These are phyloP conservation scores for Tillandsia leiboldiana DNA, from an alignment of 176 grass and related monocot species.

Conservation along the genomic window DNA sequence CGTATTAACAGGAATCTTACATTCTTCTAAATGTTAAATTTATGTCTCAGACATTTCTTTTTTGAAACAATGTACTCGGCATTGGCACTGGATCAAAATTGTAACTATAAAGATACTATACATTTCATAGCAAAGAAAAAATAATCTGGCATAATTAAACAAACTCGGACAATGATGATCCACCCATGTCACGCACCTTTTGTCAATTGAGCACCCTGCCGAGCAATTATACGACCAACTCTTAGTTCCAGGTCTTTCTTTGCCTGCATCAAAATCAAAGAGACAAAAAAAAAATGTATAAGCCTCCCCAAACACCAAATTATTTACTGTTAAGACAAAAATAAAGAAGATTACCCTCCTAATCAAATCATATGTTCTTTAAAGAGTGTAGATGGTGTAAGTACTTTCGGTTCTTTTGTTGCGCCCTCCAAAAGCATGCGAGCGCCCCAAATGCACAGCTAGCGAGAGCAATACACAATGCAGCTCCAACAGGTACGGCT, in stretches of 20 bases:
- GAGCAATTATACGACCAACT: conserved; percentile 13
- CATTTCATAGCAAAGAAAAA: conserved; percentile 13
- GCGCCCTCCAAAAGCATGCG: conserved; percentile 88
- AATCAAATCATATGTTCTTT: conserved; percentile 89
- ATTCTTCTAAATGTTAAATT: neutral
- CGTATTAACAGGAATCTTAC: neutral
- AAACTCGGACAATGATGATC: neutral
- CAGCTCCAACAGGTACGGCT: conserved; percentile 66
- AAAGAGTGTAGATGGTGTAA: conserved; percentile 80
- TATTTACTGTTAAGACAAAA: conserved; percentile 33
- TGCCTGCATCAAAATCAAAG: conserved; percentile 60
- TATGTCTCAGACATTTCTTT: conserved; percentile 8
- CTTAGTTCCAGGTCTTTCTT: conserved; percentile 87
- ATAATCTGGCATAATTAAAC: neutral
- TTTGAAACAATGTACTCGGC: neutral
- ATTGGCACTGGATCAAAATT: neutral
- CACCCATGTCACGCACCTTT: conserved; percentile 11
- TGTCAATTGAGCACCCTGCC: neutral
- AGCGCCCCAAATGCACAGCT: conserved; percentile 82
- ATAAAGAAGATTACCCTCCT: conserved; percentile 23
- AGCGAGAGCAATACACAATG: conserved; percentile 59
- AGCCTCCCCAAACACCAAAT: conserved; percentile 25
- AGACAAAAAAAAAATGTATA: conserved; percentile 24
- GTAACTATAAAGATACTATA: conserved; percentile 17
- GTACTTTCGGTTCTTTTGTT: conserved; percentile 99